These are phyloP conservation scores for Geosiphon pyriformis DNA, from an alignment of 192 early-diverging fungal species.

Conservation along the genomic window DNA sequence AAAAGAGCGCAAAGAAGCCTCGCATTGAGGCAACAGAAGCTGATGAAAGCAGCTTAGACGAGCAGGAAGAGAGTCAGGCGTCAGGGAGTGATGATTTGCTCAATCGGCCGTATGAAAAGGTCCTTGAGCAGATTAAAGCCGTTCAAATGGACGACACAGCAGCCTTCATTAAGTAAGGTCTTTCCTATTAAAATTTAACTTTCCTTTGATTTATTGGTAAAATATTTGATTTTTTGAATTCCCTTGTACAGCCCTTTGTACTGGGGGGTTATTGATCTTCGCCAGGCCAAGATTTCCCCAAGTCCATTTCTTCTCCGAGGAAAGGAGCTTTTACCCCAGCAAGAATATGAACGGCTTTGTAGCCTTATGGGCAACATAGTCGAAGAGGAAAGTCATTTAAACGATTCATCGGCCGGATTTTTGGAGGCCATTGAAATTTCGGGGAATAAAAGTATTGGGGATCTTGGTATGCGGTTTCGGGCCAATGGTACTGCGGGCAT, in stretches of 20 bases:
- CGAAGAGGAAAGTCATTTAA: slow-evolving; percentile 2
- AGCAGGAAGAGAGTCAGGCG: no score
- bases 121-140: no score
- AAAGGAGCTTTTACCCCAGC: not conserved
- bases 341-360: slow-evolving; percentile 1
- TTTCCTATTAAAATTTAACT: no score
- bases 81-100: no score
- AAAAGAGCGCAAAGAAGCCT: no score
- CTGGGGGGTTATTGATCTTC: slow-evolving; percentile 17
- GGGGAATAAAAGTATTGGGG: not conserved
- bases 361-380: not conserved
- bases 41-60: no score
- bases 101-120: no score
- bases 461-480: not conserved
- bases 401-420: not conserved
- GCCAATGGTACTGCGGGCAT: not conserved
- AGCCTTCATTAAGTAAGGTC: no score
- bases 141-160: no score
- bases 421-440: slow-evolving; percentile 1
- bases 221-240: no score
- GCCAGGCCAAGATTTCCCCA: slow-evolving; percentile 4
- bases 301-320: slow-evolving; percentile 11
- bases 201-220: no score
- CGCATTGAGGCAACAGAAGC: no score
- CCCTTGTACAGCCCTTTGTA: slow-evolving; percentile 15